These are phyloP conservation scores for Colletotrichum caudatum DNA, from an alignment of 2,329 filamentous ascomycete species.

Conservation along the genomic window DNA sequence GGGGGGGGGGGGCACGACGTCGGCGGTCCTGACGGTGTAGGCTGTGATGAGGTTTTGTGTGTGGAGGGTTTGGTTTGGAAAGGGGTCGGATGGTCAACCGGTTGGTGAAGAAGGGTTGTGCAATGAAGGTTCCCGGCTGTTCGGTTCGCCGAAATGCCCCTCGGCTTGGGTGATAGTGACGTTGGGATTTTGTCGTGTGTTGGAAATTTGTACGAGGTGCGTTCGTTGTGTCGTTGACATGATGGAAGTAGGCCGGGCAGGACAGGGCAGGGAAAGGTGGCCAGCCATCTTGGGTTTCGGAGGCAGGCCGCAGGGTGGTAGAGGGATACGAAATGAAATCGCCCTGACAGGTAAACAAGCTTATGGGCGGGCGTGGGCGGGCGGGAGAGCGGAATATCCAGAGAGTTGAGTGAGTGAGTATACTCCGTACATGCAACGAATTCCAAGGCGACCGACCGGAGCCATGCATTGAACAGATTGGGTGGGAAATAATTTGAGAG, in stretches of 20 bases:
- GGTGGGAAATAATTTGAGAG: neutral
- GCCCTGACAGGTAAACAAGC: no score
- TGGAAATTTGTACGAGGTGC: neutral
- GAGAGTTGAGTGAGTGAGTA: no score
- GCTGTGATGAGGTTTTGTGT: neutral
- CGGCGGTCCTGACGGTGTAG: neutral
- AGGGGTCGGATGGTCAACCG: neutral
- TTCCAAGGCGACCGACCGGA: no score
- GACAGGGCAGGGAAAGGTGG: no score
- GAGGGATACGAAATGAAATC: no score
- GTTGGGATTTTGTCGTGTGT: neutral
- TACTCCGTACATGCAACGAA: no score
- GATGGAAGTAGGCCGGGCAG: no score
- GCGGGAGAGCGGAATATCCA: no score
- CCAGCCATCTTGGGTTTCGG: no score
- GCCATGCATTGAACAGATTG: no score
- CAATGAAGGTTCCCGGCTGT: neutral
- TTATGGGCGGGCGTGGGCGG: no score
- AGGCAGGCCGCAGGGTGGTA: no score
- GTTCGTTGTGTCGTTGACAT: neutral
- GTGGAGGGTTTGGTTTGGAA: neutral
- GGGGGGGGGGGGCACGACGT: neutral
- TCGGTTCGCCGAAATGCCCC: neutral
- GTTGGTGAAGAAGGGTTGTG: neutral
- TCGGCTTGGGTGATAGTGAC: neutral